These are phyloP conservation scores for Tolypocladium guangdongense DNA, from an alignment of 2,329 filamentous ascomycete genomes.

Conservation along the genomic window DNA sequence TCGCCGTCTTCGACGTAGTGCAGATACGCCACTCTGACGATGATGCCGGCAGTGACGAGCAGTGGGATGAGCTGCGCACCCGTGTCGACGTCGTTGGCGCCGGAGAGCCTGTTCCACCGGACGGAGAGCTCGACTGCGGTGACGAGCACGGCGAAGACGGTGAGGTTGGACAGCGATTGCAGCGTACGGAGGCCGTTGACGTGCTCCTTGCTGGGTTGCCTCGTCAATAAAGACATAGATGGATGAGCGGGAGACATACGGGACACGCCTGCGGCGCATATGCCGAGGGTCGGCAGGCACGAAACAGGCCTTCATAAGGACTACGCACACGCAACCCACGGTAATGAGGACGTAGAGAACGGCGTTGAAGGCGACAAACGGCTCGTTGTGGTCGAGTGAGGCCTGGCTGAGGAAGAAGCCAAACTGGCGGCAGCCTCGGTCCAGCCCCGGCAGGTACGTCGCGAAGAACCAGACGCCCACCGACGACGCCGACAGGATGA, in stretches of 20 bases:
- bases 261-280: constrained; percentile 9
- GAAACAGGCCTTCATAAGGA: constrained; percentile 3
- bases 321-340: constrained; percentile 8
- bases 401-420: constrained; percentile 22
- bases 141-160: constrained; percentile 17
- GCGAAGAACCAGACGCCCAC: constrained; percentile 23
- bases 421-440: constrained; percentile 15
- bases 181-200: neutral
- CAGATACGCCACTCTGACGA: constrained; percentile 14
- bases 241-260: constrained; percentile 10
- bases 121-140: constrained; percentile 22
- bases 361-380: constrained; percentile 17
- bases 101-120: constrained; percentile 19
- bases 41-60: constrained; percentile 16
- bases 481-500: constrained; percentile 15
- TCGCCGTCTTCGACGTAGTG: constrained; percentile 7
- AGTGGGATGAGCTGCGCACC: constrained; percentile 21
- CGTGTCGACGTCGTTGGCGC: constrained; percentile 13
- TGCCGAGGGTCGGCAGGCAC: neutral
- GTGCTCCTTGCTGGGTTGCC: neutral
- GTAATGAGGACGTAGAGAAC: constrained; percentile 18
- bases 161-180: constrained; percentile 10
- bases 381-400: constrained; percentile 12
- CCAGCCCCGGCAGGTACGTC: constrained; percentile 11
- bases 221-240: neutral